Evolutionary conservation across 805 yeast genomes (phyloP).

Genomic region (Sugiyamaella chiloensis): DNA sequence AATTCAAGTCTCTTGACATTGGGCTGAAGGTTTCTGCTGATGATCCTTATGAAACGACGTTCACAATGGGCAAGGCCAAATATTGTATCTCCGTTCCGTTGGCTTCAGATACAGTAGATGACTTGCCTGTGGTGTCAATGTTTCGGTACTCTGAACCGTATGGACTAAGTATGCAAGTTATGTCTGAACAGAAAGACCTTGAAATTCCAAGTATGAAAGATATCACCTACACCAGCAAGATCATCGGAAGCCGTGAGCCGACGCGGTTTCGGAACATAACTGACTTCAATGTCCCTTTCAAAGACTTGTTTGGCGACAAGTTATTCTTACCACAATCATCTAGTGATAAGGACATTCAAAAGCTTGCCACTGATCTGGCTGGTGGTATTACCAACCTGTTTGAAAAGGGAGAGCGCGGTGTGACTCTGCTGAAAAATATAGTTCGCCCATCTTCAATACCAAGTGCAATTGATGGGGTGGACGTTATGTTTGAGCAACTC

Average conservation of each 20-base stretch:
- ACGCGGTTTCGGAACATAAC: too few species aligned
- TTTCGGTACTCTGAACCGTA: neutral
- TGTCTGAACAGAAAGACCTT: neutral
- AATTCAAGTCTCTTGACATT: constrained; percentile 34
- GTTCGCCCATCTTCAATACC: too few species aligned
- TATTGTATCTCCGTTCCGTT: neutral
- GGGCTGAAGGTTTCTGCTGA: constrained; percentile 38
- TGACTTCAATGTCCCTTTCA: too few species aligned
- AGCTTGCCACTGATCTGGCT: neutral
- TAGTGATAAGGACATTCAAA: neutral
- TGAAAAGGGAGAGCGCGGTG: too few species aligned
- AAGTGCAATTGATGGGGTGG: too few species aligned
- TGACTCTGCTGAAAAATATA: too few species aligned
- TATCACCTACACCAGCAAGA: too few species aligned
- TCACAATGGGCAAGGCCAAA: too few species aligned
- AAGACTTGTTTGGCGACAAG: too few species aligned
- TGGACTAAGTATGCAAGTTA: neutral
- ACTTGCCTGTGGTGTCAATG: neutral
- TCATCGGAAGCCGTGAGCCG: too few species aligned
- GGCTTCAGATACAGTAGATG: neutral
- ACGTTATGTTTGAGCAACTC: neutral
- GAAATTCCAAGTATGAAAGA: too few species aligned
- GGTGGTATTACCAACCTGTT: neutral
- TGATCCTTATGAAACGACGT: constrained; percentile 42
- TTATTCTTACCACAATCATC: neutral